Evolutionary conservation across 2,329 filamentous ascomycete species (phyloP).

Genomic region (Shiraia bambusicola): DNA sequence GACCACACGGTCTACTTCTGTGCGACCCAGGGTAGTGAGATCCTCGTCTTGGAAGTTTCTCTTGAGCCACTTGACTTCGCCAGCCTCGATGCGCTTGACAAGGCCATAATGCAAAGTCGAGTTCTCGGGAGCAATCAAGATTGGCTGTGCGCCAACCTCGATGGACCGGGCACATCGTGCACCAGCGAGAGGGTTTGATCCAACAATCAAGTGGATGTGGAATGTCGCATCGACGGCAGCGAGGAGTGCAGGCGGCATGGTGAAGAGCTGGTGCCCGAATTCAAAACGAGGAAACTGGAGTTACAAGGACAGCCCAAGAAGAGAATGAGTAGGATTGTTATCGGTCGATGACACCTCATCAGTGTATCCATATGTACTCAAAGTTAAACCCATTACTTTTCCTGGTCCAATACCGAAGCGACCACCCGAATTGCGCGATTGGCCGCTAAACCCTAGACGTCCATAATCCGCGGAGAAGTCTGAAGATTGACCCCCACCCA

Average conservation of each 20-base stretch:
- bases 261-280: conserved; percentile 2
- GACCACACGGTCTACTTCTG: conserved; percentile 74
- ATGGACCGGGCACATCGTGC: conserved; percentile 78
- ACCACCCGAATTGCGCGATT: conserved; percentile 30
- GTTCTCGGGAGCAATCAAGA: conserved; percentile 72
- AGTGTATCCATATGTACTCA: too few relatives aligned
- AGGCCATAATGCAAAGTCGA: conserved; percentile 62
- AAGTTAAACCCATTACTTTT: too few relatives aligned
- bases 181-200: conserved; percentile 83
- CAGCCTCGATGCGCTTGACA: conserved; percentile 65
- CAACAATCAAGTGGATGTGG: conserved; percentile 81
- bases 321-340: conserved; percentile 9
- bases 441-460: conserved; percentile 20
- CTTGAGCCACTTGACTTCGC: conserved; percentile 65
- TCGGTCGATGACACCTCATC: conserved; percentile 16
- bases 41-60: conserved; percentile 70
- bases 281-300: neutral
- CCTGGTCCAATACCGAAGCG: conserved; percentile 34
- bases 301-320: neutral
- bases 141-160: conserved; percentile 76
- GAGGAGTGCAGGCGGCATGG: conserved; percentile 61
- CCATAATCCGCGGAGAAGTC: conserved; percentile 23
- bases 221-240: conserved; percentile 69
- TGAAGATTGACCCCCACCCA: conserved; percentile 9
- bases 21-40: conserved; percentile 73